A percentile compares a stretch with the other conserved stretches of the same genome.
Conservation (phyloP, 176 grass and related monocot species). For the Olyra latifolia region DNA sequence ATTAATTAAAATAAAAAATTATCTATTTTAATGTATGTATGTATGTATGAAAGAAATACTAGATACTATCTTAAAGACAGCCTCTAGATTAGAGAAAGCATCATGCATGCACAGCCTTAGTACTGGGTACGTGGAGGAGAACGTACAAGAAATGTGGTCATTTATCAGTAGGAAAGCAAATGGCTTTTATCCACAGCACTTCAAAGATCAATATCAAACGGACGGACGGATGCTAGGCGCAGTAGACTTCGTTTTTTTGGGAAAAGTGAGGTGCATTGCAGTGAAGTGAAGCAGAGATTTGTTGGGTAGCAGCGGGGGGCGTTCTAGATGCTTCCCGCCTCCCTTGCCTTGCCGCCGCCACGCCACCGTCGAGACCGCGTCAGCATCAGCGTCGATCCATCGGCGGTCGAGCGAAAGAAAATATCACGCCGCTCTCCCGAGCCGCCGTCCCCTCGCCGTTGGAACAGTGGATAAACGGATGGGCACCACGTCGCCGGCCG, state of each 20-base stretch:
- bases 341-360: neutral
- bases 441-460: neutral
- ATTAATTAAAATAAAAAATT: too few relatives aligned
- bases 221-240: neutral
- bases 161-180: neutral
- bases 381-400: too few relatives aligned
- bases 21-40: too few relatives aligned
- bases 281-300: neutral
- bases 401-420: neutral
- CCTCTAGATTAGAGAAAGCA: too few relatives aligned
- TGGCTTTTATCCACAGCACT: neutral
- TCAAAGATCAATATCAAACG: too few relatives aligned
- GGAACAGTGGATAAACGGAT: neutral
- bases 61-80: too few relatives aligned
- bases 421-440: neutral
- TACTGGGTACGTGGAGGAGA: too few relatives aligned
- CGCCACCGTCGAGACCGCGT: too few relatives aligned
- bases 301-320: neutral
- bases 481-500: too few relatives aligned
- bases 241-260: neutral
- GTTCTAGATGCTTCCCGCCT: slow-evolving; percentile 8
- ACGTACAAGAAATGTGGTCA: neutral
- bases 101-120: too few relatives aligned
- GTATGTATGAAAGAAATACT: too few relatives aligned
- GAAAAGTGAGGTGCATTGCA: neutral